These are phyloP conservation scores for Excoecaria cochinchinensis DNA, from an alignment of 345 rosid genomes.

Conservation along the genomic window DNA sequence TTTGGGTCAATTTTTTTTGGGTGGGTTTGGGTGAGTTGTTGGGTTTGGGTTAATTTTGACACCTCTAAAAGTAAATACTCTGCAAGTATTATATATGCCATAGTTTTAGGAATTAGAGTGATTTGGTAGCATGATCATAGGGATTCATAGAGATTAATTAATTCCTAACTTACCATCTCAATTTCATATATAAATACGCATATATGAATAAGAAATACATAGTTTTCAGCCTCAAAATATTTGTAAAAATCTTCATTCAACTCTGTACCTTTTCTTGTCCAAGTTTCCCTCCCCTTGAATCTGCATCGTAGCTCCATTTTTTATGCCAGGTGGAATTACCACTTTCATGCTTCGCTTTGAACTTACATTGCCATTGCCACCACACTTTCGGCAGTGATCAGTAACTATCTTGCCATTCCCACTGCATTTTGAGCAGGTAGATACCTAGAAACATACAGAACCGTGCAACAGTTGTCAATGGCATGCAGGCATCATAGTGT, in stretches of 20 bases:
- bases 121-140: too few species aligned
- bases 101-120: too few species aligned
- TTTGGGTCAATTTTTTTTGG: too few species aligned
- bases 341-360: conserved; percentile 54
- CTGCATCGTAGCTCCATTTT: conserved; percentile 68
- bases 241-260: not conserved
- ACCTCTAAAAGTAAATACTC: too few species aligned
- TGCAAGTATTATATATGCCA: too few species aligned
- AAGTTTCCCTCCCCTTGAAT: conserved; percentile 68
- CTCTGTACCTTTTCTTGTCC: conserved; percentile 58
- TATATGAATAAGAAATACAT: too few species aligned
- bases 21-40: too few species aligned
- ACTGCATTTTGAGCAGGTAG: conserved; percentile 76
- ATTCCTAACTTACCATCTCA: too few species aligned
- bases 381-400: conserved; percentile 62
- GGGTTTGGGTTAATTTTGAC: too few species aligned
- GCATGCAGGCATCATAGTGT: not conserved
- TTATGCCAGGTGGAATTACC: conserved; percentile 77
- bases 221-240: too few species aligned
- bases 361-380: conserved; percentile 59
- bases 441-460: conserved; percentile 56
- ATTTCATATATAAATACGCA: too few species aligned
- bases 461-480: conserved; percentile 5
- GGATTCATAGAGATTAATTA: too few species aligned
- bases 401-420: conserved; percentile 81